Evolutionary conservation across 2,329 filamentous ascomycete species (phyloP), one percentile per base, ranked within the genome.

Genomic region (Nannizzia gypsea): DNA sequence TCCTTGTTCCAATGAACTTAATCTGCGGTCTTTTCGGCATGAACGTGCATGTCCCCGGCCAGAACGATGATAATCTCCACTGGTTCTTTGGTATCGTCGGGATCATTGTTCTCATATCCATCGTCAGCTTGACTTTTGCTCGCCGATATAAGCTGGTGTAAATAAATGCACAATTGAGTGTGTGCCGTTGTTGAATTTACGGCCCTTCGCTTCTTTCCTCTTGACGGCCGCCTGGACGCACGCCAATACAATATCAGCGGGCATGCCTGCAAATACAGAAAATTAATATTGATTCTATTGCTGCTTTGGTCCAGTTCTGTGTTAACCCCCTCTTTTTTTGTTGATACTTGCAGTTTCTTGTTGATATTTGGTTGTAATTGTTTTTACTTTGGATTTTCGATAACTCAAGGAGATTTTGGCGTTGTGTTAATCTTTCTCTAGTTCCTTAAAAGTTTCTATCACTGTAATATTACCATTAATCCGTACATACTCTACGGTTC

Each of bases 1-100:
- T 99, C 65, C 82, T 99, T n/a, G 91, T 99, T 61, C 93, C 93
- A 2, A 83, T 99, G 65, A 99, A 97, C 71, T 78, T 99, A 64
- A 85, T 97, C 63, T 95, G 89, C 62, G 78, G 77, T 70, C 69
- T 79, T 42, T 80, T 79, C 63, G 77, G 77, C 17, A 80, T 80
- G 77, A 80, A 80, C 63, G 76, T 80, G 15, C 65, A 70, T 28
- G 74, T 80, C 2, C 77, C 77, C 3, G 77, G 77, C 20, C 62
- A 67, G 62, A 60, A 71, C 44, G 59, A 60, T 6, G 64, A 65
- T 0, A 69, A 71, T 3, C 67, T 77, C 24, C 69, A 63, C 6
- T 79, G 77, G 77, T 80, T 78, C 66, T 78, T 78, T 67, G 76
- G 77, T 8, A 78, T 79, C 61, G 50, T 79, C 13, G 77, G 77